Evolutionary conservation across 176 grass and related monocot species (phyloP).

Genomic region (Bolboschoenus planiculmis): DNA sequence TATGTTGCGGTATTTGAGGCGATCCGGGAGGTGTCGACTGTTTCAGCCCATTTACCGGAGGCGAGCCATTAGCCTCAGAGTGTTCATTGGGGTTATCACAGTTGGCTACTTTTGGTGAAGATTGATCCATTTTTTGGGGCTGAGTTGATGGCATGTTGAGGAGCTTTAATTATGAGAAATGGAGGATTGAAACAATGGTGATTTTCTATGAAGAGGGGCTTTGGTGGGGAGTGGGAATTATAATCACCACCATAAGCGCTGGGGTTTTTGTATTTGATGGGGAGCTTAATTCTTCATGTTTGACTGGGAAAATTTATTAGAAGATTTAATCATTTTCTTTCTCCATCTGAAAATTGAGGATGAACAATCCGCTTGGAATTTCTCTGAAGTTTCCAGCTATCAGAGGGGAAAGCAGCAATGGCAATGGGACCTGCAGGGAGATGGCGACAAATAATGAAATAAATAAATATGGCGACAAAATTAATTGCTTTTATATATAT

Average conservation of each 20-base stretch:
- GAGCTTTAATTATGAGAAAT: neutral
- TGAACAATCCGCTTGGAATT: neutral
- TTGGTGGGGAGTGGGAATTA: neutral
- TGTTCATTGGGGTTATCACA: neutral
- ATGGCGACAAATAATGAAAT: neutral
- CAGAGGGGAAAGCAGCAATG: neutral
- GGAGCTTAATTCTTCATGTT: neutral
- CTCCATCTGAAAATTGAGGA: neutral
- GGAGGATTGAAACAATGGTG: neutral
- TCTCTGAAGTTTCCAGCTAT: neutral
- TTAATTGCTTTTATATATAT: too few species aligned
- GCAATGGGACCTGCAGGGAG: neutral
- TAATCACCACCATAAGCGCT: neutral
- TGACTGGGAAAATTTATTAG: neutral
- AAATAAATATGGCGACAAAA: too few species aligned
- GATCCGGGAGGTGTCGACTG: neutral
- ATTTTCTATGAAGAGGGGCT: neutral
- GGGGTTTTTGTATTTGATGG: neutral
- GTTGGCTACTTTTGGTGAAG: neutral
- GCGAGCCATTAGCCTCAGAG: neutral
- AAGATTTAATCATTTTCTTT: neutral
- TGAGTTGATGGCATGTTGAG: neutral
- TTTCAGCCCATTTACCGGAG: neutral
- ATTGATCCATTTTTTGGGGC: neutral
- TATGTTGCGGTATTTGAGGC: neutral